phyloP scores from a whole-genome alignment of 129 eudicot species.

The Erigeron canadensis region DNA sequence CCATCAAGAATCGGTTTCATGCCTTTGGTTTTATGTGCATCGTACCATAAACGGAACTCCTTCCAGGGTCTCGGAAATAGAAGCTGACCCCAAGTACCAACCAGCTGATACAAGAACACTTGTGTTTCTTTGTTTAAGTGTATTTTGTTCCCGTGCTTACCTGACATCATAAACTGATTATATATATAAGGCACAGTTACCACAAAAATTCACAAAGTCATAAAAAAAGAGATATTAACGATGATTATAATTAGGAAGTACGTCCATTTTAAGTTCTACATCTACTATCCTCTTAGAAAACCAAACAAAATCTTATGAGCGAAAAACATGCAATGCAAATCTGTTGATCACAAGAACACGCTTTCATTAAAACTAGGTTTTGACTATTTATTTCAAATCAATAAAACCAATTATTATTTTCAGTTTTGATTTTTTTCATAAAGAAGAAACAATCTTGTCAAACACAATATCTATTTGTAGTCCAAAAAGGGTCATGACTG shows the following conservation, averaged over 20 bases:
- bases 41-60: conserved; percentile 94
- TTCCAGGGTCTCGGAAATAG: conserved; percentile 95
- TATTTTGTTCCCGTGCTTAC: conserved; percentile 92
- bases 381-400: background rate
- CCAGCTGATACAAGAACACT: conserved; percentile 81
- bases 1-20: conserved; percentile 83
- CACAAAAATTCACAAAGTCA: conserved; percentile 10
- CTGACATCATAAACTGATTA: conserved; percentile 43
- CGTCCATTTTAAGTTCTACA: background rate
- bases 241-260: background rate
- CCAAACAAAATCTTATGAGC: background rate
- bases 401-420: background rate
- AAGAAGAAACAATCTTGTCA: background rate
- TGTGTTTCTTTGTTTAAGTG: conserved; percentile 56
- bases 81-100: conserved; percentile 99
- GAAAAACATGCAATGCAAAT: background rate
- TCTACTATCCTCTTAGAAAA: background rate
- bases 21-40: conserved; percentile 71
- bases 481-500: background rate
- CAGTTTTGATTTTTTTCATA: background rate
- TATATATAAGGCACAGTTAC: conserved; percentile 14
- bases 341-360: background rate
- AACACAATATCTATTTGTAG: background rate
- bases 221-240: background rate
- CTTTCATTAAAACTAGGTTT: background rate